These are phyloP conservation scores for Rosa chinensis DNA, from an alignment of 306 rosid genomes.

Conservation along the genomic window DNA sequence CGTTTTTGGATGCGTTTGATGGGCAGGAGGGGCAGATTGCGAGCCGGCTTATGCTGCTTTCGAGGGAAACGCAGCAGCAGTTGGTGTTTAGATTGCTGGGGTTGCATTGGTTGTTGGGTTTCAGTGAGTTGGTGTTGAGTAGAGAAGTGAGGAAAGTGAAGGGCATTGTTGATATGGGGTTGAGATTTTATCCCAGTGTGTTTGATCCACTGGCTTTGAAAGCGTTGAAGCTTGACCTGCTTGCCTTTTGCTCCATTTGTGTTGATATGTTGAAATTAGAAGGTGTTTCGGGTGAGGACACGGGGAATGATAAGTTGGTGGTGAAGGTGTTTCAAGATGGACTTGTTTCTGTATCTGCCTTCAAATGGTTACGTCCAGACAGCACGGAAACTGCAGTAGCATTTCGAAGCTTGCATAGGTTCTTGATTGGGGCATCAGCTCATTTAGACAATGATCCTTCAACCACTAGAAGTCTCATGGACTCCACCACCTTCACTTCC, in stretches of 20 bases:
- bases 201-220: constrained; percentile 91
- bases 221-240: constrained; percentile 89
- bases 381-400: constrained; percentile 82
- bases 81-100: constrained; percentile 85
- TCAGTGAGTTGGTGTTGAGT: constrained; percentile 47
- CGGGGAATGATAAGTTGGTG: constrained; percentile 33
- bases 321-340: constrained; percentile 75
- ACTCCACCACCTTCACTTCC: constrained; percentile 55
- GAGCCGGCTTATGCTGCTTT: constrained; percentile 58
- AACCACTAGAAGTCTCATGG: constrained; percentile 57
- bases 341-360: constrained; percentile 77
- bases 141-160: constrained; percentile 40
- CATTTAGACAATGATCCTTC: constrained; percentile 67
- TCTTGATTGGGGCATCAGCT: constrained; percentile 73
- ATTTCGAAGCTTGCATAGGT: constrained; percentile 69
- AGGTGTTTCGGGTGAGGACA: constrained; percentile 28
- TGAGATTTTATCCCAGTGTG: constrained; percentile 58
- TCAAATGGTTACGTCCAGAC: constrained; percentile 82
- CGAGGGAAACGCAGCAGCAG: constrained; percentile 66
- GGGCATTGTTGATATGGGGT: constrained; percentile 40
- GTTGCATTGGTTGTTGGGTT: constrained; percentile 88
- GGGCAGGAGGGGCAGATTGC: constrained; percentile 75
- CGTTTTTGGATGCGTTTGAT: constrained; percentile 72
- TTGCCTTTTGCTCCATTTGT: constrained; percentile 55
- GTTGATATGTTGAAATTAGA: constrained; percentile 35